Percentiles rank a stretch among this genome's conserved stretches.
Evolutionary conservation across 1,139 yeast genomes (phyloP).

Genomic region (Pichia cactophila): DNA sequence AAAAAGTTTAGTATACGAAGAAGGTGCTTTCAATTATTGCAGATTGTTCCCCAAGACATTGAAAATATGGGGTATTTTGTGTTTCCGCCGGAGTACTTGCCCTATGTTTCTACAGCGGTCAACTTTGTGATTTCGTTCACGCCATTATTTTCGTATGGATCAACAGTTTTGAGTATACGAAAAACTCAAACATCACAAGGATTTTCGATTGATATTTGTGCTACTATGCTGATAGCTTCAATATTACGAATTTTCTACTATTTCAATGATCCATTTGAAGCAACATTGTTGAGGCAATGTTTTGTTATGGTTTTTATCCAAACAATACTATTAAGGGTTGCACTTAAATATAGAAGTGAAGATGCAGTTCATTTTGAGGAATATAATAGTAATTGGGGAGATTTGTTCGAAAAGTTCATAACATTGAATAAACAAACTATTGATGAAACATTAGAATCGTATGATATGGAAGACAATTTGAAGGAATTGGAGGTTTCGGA

Average conservation of each 20-base stretch:
- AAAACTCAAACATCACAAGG: conserved; percentile 62
- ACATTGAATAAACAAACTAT: conserved; percentile 13
- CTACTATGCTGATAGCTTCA: conserved; percentile 79
- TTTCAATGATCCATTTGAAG: conserved; percentile 71
- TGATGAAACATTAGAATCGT: conserved; percentile 12
- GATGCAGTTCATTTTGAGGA: conserved; percentile 36
- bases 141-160: conserved; percentile 79
- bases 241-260: conserved; percentile 69
- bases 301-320: conserved; percentile 75
- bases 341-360: conserved; percentile 52
- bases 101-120: conserved; percentile 37
- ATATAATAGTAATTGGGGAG: conserved; percentile 21
- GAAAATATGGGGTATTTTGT: conserved; percentile 27
- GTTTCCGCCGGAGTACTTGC: conserved; percentile 35
- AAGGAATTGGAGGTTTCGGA: background rate
- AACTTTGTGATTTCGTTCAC: conserved; percentile 55
- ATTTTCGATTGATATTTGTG: conserved; percentile 82
- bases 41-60: background rate
- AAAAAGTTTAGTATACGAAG: too few relatives aligned
- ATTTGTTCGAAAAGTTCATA: conserved; percentile 15
- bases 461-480: conserved; percentile 1
- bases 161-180: conserved; percentile 66
- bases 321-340: conserved; percentile 49
- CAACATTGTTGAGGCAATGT: conserved; percentile 67
- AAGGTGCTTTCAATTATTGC: too few relatives aligned